Conservation (phyloP, 73 alveolate species). For the Paramecium octaurelia region DNA sequence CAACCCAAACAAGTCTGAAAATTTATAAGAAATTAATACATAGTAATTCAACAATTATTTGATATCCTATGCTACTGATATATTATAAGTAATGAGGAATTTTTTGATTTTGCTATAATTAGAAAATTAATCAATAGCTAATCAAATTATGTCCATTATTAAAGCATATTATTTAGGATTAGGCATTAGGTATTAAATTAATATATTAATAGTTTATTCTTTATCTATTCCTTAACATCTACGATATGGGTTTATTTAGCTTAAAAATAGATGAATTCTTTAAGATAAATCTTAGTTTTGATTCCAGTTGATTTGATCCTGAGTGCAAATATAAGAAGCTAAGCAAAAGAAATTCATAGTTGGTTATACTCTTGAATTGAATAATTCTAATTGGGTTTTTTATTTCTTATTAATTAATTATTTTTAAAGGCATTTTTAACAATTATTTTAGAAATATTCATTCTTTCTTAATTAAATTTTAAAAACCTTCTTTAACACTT, state of each 20-base stretch:
- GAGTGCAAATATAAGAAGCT: neutral
- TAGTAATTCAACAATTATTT: neutral
- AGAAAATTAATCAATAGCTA: neutral
- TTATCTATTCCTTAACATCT: neutral
- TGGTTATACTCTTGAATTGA: neutral
- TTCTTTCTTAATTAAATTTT: no score
- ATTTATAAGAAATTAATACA: neutral
- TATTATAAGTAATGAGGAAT: neutral
- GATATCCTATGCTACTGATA: neutral
- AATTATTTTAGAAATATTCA: no score
- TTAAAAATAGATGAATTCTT: neutral
- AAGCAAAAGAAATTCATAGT: constrained; percentile 27
- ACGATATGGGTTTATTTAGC: neutral
- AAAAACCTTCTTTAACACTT: no score
- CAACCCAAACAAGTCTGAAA: neutral
- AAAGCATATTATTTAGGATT: neutral
- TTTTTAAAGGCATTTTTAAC: no score
- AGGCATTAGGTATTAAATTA: neutral
- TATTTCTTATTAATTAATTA: no score
- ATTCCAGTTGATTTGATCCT: neutral
- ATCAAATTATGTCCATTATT: neutral
- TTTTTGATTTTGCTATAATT: neutral
- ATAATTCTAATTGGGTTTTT: neutral
- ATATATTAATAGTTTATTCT: neutral
- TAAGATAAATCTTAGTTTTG: neutral